Evolutionary conservation across 2,329 filamentous ascomycete genomes (phyloP), one percentile per base, ranked within the genome.

Genomic region (Stenocarpella maydis): DNA sequence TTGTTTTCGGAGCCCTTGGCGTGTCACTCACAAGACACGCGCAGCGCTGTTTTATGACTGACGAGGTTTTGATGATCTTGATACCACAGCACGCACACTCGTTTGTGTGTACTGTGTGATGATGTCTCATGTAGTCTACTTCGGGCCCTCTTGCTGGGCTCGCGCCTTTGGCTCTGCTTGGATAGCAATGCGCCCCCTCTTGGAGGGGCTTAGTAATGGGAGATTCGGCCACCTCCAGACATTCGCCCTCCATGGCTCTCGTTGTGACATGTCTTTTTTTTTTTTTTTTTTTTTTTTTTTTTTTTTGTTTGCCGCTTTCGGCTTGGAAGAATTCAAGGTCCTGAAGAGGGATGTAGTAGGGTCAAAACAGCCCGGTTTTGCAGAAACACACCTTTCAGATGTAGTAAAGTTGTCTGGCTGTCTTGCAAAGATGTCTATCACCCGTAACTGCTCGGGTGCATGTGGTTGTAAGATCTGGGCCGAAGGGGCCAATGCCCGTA

Each of bases 141-240:
- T 69, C 69, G 70, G 70, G 72, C 68, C n/a, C 53, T 37, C 34
- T 75, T 74, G 39, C 21, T 76, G 45, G 74, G 69, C 54, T 74
- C 68, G 65, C 70, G 67, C 71, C 71, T 69, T 68, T 73, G 73
- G 74, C 73, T 75, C 74, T 72, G 74, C 52, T 69, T 65, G 55
- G 55, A 69, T 71, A 71, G 69, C 67, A 69, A 66, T 67, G 69
- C 73, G 75, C 77, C 77, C 77, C 76, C 76, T 74, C 73, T 77
- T 70, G 74, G 41, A 34, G 76, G 78, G 74, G 76, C 72, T 76
- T 74, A 75, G 77, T 77, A 80, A 80, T 80, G 77, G 78, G 76
- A 79, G 74, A 79, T 75, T 77, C 77, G 77, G 79, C 78, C 78
- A 76, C 76, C 78, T 80, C 79, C 69, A 71, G 64, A 53, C 75